Evolutionary conservation across 805 yeast species (phyloP).

Genomic region (Yarrowia porcina): DNA sequence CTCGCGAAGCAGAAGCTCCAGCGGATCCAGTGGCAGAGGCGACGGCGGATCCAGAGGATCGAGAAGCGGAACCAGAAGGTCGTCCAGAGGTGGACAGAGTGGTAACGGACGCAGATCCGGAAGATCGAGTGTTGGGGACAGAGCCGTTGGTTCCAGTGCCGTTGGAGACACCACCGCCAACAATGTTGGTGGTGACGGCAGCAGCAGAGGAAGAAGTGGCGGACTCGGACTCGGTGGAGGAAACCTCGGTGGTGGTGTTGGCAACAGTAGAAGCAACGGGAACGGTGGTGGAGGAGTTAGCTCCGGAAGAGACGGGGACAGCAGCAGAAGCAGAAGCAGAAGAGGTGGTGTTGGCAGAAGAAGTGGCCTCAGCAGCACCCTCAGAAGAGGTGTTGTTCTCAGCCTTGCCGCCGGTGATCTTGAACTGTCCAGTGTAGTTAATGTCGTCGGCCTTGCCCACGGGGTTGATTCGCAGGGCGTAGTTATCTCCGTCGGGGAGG

Average conservation of each 20-base stretch:
- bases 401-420: conserved; percentile 33
- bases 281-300: conserved; percentile 13
- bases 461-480: conserved; percentile 38
- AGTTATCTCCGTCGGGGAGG: conserved; percentile 35
- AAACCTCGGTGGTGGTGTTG: conserved; percentile 4
- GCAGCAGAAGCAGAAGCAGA: neutral
- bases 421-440: conserved; percentile 41
- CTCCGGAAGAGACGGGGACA: neutral
- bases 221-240: conserved; percentile 1
- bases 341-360: neutral
- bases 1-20: conserved; percentile 18
- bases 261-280: conserved; percentile 1
- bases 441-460: conserved; percentile 35
- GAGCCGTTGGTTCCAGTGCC: conserved; percentile 1
- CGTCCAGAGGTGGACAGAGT: neutral
- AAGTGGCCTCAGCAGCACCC: neutral
- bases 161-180: conserved; percentile 11
- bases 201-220: neutral
- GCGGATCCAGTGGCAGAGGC: conserved; percentile 22
- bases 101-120: conserved; percentile 6
- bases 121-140: neutral
- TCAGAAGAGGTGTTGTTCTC: conserved; percentile 28
- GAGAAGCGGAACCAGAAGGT: neutral
- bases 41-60: conserved; percentile 15
- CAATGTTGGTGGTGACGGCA: conserved; percentile 5